Evolutionary conservation across 257 asterid species (phyloP).

Genomic region (Solanum stenotomum): DNA sequence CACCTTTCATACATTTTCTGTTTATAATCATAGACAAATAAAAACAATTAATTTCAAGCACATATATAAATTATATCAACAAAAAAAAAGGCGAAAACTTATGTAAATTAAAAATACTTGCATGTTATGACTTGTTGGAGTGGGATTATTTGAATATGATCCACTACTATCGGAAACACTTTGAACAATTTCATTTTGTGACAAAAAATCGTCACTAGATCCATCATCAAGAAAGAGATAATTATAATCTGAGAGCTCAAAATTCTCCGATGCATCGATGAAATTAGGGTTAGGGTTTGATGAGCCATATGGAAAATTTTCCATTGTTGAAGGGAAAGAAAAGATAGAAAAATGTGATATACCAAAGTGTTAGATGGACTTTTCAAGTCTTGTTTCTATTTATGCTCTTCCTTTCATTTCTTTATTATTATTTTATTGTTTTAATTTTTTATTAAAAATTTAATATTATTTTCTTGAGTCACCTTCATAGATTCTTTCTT

Average conservation of each 20-base stretch:
- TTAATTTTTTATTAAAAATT: background rate
- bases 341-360: background rate
- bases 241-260: background rate
- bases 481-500: slow-evolving; percentile 7
- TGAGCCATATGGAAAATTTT: background rate
- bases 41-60: background rate
- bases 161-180: background rate
- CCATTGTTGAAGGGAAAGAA: background rate
- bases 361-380: background rate
- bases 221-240: background rate
- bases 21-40: background rate
- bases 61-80: background rate
- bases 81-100: background rate
- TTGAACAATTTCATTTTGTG: background rate
- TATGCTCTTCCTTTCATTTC: background rate
- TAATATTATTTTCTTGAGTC: background rate
- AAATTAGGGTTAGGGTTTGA: slow-evolving; percentile 15
- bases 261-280: background rate
- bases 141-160: background rate
- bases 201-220: background rate
- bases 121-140: slow-evolving; percentile 1
- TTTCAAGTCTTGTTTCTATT: background rate
- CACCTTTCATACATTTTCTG: slow-evolving; percentile 1
- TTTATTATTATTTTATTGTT: background rate
- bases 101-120: slow-evolving; percentile 1